phyloP scores from a whole-genome alignment of 2,329 filamentous ascomycete species.

The Colletotrichum theobromicola region DNA sequence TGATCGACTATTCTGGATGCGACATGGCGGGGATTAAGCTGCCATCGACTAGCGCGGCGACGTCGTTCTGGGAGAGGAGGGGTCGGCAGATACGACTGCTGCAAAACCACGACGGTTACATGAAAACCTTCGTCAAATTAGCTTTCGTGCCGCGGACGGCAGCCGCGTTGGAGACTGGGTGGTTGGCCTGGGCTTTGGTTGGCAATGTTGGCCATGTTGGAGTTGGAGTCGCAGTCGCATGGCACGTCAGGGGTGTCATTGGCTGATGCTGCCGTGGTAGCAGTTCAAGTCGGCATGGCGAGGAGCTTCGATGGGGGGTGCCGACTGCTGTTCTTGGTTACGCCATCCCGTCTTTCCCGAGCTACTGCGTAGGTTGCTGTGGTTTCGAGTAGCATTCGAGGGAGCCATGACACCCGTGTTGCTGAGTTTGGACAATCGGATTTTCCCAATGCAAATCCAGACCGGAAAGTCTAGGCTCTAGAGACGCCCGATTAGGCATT shows the following conservation, averaged over 20 bases:
- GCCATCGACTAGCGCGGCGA: not conserved
- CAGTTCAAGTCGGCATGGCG: not conserved
- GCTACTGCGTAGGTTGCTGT: not conserved
- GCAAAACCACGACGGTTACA: slow-evolving; percentile 16
- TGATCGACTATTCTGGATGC: not conserved
- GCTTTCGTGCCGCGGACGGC: not conserved
- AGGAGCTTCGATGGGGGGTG: not conserved
- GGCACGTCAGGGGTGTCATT: not conserved
- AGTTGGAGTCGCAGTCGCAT: not conserved
- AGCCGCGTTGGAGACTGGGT: not conserved
- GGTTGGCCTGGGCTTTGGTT: not conserved
- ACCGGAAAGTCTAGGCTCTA: not conserved
- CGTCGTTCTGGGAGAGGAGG: not conserved
- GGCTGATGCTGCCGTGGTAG: not conserved
- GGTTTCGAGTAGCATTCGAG: not conserved
- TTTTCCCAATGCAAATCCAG: not conserved
- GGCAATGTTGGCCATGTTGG: not conserved
- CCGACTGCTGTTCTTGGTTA: not conserved
- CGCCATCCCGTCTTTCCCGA: not conserved
- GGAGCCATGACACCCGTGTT: not conserved
- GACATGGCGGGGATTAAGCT: slow-evolving; percentile 2
- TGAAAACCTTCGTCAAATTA: not conserved
- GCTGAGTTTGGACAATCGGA: not conserved
- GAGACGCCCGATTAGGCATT: not conserved
- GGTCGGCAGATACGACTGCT: slow-evolving; percentile 1